phyloP scores from a whole-genome alignment of 2,329 filamentous ascomycete species.

The Colletotrichum graminicola region DNA sequence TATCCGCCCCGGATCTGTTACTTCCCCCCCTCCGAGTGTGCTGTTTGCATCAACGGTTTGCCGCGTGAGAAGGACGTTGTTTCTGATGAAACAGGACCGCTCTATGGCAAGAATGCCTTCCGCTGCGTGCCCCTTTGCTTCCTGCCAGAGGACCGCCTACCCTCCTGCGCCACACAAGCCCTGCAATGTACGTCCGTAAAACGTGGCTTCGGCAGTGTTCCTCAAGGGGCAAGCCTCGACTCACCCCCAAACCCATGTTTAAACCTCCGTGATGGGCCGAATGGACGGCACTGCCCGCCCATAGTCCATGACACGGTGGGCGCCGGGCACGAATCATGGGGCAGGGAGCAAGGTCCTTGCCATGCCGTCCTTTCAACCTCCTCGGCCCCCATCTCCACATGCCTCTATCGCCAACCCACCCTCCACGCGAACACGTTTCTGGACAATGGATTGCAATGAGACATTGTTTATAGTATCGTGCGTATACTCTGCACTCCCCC shows the following conservation, averaged over 20 bases:
- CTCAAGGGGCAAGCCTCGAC: not conserved
- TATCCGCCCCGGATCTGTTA: not conserved
- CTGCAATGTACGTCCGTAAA: not conserved
- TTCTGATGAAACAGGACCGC: conserved; percentile 3
- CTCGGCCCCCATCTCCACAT: not conserved
- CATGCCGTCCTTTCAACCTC: not conserved
- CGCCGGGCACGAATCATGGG: not conserved
- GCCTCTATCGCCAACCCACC: not conserved
- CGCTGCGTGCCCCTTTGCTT: not conserved
- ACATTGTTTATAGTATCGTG: too few species aligned
- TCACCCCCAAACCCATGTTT: not conserved
- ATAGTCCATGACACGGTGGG: not conserved
- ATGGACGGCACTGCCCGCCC: not conserved
- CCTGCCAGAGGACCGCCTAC: not conserved
- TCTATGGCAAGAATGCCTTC: not conserved
- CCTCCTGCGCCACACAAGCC: not conserved
- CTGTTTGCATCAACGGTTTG: conserved; percentile 13
- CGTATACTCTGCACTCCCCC: not conserved
- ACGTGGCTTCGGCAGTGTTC: not conserved
- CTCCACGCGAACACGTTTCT: not conserved
- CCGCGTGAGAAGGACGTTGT: conserved; percentile 9
- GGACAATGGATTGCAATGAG: not conserved
- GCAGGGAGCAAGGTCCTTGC: not conserved
- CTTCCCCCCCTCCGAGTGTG: too few species aligned
- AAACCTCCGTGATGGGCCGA: not conserved